Evolutionary conservation across 331 rosid genomes (phyloP), one percentile per base, ranked within the genome.

Genomic region (Malus hybrid): DNA sequence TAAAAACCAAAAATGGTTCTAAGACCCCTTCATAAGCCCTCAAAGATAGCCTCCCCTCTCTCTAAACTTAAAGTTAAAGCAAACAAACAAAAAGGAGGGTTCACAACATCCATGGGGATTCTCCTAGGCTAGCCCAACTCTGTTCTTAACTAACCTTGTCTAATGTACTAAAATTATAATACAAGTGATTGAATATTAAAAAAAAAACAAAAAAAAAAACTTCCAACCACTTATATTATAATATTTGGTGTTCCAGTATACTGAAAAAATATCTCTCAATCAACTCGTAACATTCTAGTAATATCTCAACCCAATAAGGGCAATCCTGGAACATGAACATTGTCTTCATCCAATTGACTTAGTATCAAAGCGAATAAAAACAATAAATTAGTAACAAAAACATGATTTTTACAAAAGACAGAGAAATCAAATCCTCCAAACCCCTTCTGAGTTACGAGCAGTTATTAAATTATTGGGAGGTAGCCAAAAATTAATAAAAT

Each of bases 281-380:
- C 79, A 53, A 52, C 22, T 15, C 14, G 24, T 70, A 82, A 71
- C 80, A 64, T 18, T 57, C 46, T 6, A 62, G 80, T 82, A 56
- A 75, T 29, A 70, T 48, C 1, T 5, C 3, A 19, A 30, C 5
- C 22, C 7, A 57, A 13, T 8, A 78, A 29, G 86, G 80, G 34
- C 10, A 74, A 24, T 42, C n/a, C 48, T 9, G 74, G 82, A 34
- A 73, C 34, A 36, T 0, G 3, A 50, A 28, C 14, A 53, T 12
- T 11, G 34, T 14, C 60, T 14, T 63, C 36, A n/a, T 26, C 33
- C 44, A 24, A 29, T 58, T 42, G 72, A 61, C 61, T 53, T 29
- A 18, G 36, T 32, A 32, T 28, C 6, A 12, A 19, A 32, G 70
- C 18, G 8, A 66, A 34, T n/a, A 34, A 19, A 66, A 19, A 34